Percentiles rank a stretch among this genome's conserved stretches.
These are phyloP conservation scores for Phaeoacremonium minimum DNA, from an alignment of 2,329 filamentous ascomycete species.

Conservation along the genomic window DNA sequence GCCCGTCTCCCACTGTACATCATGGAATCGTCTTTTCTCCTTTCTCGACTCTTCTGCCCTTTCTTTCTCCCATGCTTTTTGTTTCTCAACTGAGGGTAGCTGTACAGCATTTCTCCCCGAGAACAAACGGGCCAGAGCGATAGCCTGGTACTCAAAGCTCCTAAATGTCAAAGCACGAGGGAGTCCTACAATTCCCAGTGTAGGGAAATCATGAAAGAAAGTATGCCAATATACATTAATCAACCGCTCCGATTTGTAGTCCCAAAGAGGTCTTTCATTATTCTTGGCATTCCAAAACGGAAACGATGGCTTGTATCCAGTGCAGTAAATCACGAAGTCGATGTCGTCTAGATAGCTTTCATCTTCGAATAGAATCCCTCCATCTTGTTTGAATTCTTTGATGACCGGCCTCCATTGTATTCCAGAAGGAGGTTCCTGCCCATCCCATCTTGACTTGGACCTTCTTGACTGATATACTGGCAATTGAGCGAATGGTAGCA, in stretches of 20 bases:
- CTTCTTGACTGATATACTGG: slow-evolving; percentile 50
- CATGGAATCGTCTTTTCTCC: slow-evolving; percentile 42
- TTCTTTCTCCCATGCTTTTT: slow-evolving; percentile 40
- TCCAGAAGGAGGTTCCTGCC: slow-evolving; percentile 36
- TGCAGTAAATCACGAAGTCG: slow-evolving; percentile 36
- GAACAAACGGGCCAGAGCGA: slow-evolving; percentile 46
- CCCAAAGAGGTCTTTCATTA: slow-evolving; percentile 43
- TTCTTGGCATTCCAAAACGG: slow-evolving; percentile 42
- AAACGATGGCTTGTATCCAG: slow-evolving; percentile 36
- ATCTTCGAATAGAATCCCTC: slow-evolving; percentile 37
- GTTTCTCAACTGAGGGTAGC: slow-evolving; percentile 33
- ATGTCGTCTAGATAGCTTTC: slow-evolving; percentile 26
- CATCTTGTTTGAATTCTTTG: slow-evolving; percentile 31
- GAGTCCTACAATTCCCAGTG: slow-evolving; percentile 46
- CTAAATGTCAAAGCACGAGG: slow-evolving; percentile 47
- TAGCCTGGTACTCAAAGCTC: slow-evolving; percentile 52
- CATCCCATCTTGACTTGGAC: slow-evolving; percentile 45
- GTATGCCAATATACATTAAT: slow-evolving; percentile 45
- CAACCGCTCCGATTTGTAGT: slow-evolving; percentile 41
- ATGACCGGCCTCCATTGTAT: slow-evolving; percentile 52
- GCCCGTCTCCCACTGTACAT: slow-evolving; percentile 45
- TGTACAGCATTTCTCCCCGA: slow-evolving; percentile 29
- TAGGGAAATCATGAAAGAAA: slow-evolving; percentile 42
- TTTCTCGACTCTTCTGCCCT: slow-evolving; percentile 22
- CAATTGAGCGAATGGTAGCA: slow-evolving; percentile 26